Conservation (phyloP, 2,329 filamentous ascomycete species). For the Chaetomium olivaceum region DNA sequence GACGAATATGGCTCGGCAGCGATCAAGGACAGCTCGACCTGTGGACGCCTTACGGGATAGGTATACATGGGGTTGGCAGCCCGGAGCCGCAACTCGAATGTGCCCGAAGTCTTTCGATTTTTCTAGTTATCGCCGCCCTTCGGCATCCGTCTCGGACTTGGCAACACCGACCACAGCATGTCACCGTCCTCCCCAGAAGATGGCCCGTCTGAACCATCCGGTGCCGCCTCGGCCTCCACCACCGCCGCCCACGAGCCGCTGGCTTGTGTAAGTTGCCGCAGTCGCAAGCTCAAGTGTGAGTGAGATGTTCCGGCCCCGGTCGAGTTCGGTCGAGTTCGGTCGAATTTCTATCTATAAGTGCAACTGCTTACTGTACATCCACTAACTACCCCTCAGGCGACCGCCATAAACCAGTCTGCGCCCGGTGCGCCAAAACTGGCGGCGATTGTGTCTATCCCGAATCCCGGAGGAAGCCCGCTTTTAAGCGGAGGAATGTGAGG, state of each 20-base stretch:
- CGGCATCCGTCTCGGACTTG: conserved; percentile 25
- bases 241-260: conserved; percentile 49
- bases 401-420: conserved; percentile 74
- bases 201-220: conserved; percentile 19
- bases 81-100: conserved; percentile 21
- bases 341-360: not conserved
- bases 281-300: conserved; percentile 81
- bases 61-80: conserved; percentile 19
- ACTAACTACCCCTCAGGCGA: conserved; percentile 46
- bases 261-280: conserved; percentile 80
- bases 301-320: conserved; percentile 26
- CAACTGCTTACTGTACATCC: conserved; percentile 21
- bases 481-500: conserved; percentile 87
- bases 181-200: conserved; percentile 29
- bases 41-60: not conserved
- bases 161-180: conserved; percentile 22
- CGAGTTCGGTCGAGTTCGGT: not conserved
- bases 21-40: conserved; percentile 13
- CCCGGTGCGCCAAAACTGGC: conserved; percentile 72
- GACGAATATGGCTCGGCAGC: conserved; percentile 22
- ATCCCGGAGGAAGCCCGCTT: conserved; percentile 81
- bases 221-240: conserved; percentile 10
- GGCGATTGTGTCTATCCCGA: conserved; percentile 87
- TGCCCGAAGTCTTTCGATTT: conserved; percentile 22
- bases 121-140: conserved; percentile 14